Percentiles rank a stretch among this genome's conserved stretches.
Evolutionary conservation across 2,329 filamentous ascomycete genomes (phyloP).

Genomic region (Plectosphaerella sp.): DNA sequence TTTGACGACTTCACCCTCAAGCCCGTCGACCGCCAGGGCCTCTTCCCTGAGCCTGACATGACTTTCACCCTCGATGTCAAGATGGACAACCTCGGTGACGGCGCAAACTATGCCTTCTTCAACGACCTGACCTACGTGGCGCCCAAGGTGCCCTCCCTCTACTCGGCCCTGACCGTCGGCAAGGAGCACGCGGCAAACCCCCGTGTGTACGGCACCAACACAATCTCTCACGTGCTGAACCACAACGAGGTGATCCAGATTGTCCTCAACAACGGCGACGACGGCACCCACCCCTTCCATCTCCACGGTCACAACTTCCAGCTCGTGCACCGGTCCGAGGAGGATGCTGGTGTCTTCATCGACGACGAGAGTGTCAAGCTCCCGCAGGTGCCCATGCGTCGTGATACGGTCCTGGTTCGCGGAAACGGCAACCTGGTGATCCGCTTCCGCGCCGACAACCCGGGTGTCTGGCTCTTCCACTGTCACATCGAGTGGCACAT

Average conservation of each 20-base stretch:
- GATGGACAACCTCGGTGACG: slow-evolving; percentile 65
- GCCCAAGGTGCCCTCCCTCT: slow-evolving; percentile 64
- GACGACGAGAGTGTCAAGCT: slow-evolving; percentile 31
- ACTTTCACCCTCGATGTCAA: slow-evolving; percentile 41
- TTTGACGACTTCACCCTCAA: slow-evolving; percentile 53
- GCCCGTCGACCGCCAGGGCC: slow-evolving; percentile 45
- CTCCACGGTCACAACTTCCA: slow-evolving; percentile 70
- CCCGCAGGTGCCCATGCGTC: slow-evolving; percentile 35
- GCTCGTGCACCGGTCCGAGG: slow-evolving; percentile 25
- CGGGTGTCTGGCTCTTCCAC: slow-evolving; percentile 42
- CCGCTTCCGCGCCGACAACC: slow-evolving; percentile 36
- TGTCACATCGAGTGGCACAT: slow-evolving; percentile 56
- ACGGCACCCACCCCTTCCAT: slow-evolving; percentile 60
- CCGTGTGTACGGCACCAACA: slow-evolving; percentile 44
- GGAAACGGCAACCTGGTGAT: slow-evolving; percentile 45
- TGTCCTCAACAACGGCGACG: slow-evolving; percentile 54
- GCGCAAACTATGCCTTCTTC: slow-evolving; percentile 54
- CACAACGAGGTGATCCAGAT: slow-evolving; percentile 52
- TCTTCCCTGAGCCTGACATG: slow-evolving; percentile 44
- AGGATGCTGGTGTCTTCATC: slow-evolving; percentile 21
- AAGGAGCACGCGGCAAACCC: slow-evolving; percentile 38
- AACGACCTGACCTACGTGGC: slow-evolving; percentile 61
- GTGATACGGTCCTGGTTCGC: slow-evolving; percentile 45
- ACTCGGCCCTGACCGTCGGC: slow-evolving; percentile 57
- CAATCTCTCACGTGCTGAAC: slow-evolving; percentile 48